Conservation (phyloP, 345 rosid species). For the Clarkia xantiana region DNA sequence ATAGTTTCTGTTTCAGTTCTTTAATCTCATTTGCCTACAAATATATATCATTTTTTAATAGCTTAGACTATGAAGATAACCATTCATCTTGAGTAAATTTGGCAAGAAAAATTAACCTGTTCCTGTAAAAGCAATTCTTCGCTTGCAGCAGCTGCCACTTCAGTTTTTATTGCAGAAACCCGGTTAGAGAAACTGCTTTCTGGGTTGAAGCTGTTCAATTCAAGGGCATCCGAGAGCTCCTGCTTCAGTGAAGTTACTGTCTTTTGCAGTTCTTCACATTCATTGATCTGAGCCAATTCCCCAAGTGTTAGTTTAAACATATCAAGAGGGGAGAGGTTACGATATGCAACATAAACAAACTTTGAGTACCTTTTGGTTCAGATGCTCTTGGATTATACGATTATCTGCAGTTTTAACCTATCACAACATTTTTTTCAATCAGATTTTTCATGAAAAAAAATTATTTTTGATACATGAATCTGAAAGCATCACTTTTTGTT, state of each 20-base stretch:
- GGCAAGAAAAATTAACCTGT: constrained; percentile 31
- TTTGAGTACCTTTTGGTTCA: constrained; percentile 56
- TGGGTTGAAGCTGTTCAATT: constrained; percentile 23
- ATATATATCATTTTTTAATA: too few relatives aligned
- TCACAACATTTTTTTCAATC: not conserved
- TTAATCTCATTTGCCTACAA: constrained; percentile 49
- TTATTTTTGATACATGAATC: too few relatives aligned
- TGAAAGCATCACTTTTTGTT: constrained; percentile 1
- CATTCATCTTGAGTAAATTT: not conserved
- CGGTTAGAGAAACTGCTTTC: constrained; percentile 25
- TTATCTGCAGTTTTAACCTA: constrained; percentile 95
- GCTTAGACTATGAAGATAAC: too few relatives aligned
- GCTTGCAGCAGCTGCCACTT: constrained; percentile 15
- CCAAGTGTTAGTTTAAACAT: too few relatives aligned
- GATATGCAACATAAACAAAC: not conserved
- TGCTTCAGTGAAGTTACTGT: constrained; percentile 52
- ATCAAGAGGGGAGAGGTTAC: too few relatives aligned
- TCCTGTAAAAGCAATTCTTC: constrained; percentile 22
- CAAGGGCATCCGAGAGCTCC: constrained; percentile 53
- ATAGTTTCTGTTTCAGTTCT: constrained; percentile 57
- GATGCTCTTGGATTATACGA: constrained; percentile 80
- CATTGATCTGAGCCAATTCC: constrained; percentile 34
- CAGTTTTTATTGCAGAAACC: constrained; percentile 22
- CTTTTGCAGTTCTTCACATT: constrained; percentile 62
- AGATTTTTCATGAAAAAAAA: not conserved